Conservation (phyloP, 2,329 filamentous ascomycete genomes). For the Colletotrichum sansevieriae region DNA sequence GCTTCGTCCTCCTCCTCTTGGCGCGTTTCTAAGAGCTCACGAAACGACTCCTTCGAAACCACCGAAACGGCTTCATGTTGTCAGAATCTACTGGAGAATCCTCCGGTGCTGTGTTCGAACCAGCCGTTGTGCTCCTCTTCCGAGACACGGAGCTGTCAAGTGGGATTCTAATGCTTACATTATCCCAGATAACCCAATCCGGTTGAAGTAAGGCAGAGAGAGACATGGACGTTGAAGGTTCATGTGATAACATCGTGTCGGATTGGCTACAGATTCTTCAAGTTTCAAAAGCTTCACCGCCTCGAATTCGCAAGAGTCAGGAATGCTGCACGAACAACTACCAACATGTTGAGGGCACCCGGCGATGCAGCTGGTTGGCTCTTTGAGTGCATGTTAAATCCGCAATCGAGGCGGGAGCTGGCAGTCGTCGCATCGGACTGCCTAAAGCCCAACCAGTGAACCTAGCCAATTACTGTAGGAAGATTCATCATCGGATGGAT, state of each 20-base stretch:
- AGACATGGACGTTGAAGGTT: slow-evolving; percentile 4
- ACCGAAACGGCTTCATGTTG: background rate
- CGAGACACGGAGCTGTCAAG: slow-evolving; percentile 27
- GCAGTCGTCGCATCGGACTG: slow-evolving; percentile 32
- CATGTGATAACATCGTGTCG: slow-evolving; percentile 3
- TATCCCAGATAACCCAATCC: background rate
- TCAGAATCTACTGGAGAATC: background rate
- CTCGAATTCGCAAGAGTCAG: background rate
- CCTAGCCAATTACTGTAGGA: background rate
- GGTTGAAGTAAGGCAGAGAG: background rate
- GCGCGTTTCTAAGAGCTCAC: background rate
- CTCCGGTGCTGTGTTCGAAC: no score
- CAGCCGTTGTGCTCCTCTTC: background rate
- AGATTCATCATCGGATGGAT: background rate
- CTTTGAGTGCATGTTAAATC: background rate
- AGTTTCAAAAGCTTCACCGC: slow-evolving; percentile 24
- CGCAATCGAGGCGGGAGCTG: background rate
- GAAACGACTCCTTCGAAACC: slow-evolving; percentile 4
- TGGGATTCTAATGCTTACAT: background rate
- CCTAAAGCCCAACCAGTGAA: background rate
- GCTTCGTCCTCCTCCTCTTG: no score
- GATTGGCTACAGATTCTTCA: background rate
- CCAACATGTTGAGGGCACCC: background rate
- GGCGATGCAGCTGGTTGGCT: background rate
- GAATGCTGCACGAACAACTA: background rate